Conservation (phyloP, 495 filamentous ascomycete genomes). For the Aspergillus campestris region DNA sequence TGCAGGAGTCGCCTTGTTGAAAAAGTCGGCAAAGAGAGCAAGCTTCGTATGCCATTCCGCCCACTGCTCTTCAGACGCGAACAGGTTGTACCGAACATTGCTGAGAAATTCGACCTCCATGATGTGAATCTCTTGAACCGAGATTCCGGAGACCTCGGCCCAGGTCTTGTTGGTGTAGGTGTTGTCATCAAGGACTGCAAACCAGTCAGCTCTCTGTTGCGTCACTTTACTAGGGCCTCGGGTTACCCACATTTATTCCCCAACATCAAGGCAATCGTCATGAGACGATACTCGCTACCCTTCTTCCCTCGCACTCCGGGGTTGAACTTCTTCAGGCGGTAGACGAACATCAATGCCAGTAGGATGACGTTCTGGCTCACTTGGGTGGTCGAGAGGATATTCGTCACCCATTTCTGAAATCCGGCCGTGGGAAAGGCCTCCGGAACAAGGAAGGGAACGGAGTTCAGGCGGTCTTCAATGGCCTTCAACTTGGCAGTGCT, state of each 20-base stretch:
- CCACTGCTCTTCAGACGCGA: slow-evolving; percentile 79
- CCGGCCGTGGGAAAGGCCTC: slow-evolving; percentile 69
- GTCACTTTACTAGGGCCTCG: background rate
- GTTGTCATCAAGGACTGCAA: slow-evolving; percentile 85
- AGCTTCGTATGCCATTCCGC: slow-evolving; percentile 74
- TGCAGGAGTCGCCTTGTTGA: slow-evolving; percentile 52
- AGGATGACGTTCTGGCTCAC: slow-evolving; percentile 95
- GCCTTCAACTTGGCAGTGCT: slow-evolving; percentile 63
- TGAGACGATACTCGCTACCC: slow-evolving; percentile 89
- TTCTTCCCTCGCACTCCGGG: slow-evolving; percentile 78
- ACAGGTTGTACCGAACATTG: slow-evolving; percentile 93
- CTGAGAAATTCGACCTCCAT: slow-evolving; percentile 99
- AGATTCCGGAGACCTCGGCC: slow-evolving; percentile 95
- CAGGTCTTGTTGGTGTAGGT: slow-evolving; percentile 99
- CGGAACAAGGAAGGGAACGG: slow-evolving; percentile 44
- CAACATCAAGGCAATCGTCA: slow-evolving; percentile 95
- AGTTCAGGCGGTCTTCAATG: slow-evolving; percentile 58
- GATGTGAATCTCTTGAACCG: slow-evolving; percentile 90
- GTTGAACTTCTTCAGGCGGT: slow-evolving; percentile 85
- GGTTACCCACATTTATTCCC: slow-evolving; percentile 83
- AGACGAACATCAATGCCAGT: slow-evolving; percentile 85
- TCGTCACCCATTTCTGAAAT: slow-evolving; percentile 91
- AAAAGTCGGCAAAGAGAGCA: slow-evolving; percentile 69
- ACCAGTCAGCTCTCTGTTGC: slow-evolving; percentile 17
- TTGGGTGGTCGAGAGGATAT: slow-evolving; percentile 86